Base-by-base conservation (phyloP, 2,329 filamentous ascomycete species). In the Blumeriella jaapii region DNA sequence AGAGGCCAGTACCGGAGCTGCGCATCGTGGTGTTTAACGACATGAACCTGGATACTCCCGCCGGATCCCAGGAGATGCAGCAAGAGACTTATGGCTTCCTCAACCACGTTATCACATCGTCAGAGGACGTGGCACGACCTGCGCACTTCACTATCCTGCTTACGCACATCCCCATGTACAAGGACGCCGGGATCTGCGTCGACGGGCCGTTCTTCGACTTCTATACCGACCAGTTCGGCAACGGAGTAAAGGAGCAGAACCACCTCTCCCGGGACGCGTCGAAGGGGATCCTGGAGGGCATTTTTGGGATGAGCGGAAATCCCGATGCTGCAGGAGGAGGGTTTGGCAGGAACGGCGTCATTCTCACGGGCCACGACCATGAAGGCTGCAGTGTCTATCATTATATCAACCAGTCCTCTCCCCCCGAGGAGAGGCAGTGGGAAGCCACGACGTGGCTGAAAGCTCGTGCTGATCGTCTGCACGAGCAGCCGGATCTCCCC, bases 311-410 rank as follows among this genome's bases (percentile, higher is more conserved):
- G 59, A 82, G 66, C 50, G 73, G 70, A 5, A 69, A 82, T 43
- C 50, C 61, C 1, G 57, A 62, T 18, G 79, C 72, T 0, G 63
- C 73, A 1, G 74, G 65, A 0, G 55, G 59, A 8, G 85, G 85
- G 1, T 61, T 62, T 33, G 84, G 85, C 1, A 67, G 84, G 11
- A 69, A 65, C 6, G 87, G 89, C 1, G 61, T 96, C 5, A 76
- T 98, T 16, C 61, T 98, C 24, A 95, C 87, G 31, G 91, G 91
- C 0, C 91, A 98, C 55, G 91, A 98, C 54, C 91, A 98, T 57
- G 83, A 82, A 48, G 91, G 91, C 5, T 98, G 91, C 55, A 86
- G 96, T 58, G 81, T 79, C 6, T 80, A 81, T 52, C 91, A 98
- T 62, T 89, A 71, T 51, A 68, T 85, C 54, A 78, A 82, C 57